phyloP scores from a whole-genome alignment of 2,329 filamentous ascomycete species.

The Coleophoma cylindrospora region DNA sequence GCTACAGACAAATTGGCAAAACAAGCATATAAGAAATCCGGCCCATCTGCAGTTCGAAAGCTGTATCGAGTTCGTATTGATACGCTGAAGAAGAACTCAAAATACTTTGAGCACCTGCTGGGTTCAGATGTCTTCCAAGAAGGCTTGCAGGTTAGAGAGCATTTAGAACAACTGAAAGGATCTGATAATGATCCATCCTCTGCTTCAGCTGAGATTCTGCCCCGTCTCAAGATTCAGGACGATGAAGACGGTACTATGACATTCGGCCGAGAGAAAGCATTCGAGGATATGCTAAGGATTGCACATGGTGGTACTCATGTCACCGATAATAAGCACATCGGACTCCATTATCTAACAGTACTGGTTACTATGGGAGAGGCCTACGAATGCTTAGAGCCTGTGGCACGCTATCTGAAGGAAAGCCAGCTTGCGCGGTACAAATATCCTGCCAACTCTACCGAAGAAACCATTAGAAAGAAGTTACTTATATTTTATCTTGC shows the following conservation, averaged over 20 bases:
- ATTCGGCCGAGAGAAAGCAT: conserved; percentile 54
- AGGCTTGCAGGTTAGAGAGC: conserved; percentile 43
- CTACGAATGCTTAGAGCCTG: conserved; percentile 57
- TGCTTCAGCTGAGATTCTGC: conserved; percentile 47
- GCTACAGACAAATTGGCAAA: conserved; percentile 34
- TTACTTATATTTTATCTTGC: conserved; percentile 62
- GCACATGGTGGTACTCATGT: conserved; percentile 46
- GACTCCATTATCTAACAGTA: conserved; percentile 57
- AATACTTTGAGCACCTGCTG: conserved; percentile 66
- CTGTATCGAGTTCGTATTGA: conserved; percentile 55
- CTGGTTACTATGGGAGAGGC: conserved; percentile 68
- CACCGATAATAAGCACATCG: conserved; percentile 36
- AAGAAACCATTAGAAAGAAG: conserved; percentile 66
- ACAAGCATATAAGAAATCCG: background rate
- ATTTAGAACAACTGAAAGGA: conserved; percentile 35
- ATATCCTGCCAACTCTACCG: conserved; percentile 48
- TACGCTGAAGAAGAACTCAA: conserved; percentile 54
- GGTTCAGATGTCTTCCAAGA: conserved; percentile 60
- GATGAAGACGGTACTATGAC: conserved; percentile 63
- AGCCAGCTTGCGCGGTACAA: conserved; percentile 41
- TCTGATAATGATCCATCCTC: conserved; percentile 43
- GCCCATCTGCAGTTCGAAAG: conserved; percentile 13
- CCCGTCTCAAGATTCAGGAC: conserved; percentile 58
- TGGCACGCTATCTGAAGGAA: conserved; percentile 48
- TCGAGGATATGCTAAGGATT: conserved; percentile 63